Evolutionary conservation across 192 early-diverging fungal genomes (phyloP).

Genomic region (Dissophora globulifera): DNA sequence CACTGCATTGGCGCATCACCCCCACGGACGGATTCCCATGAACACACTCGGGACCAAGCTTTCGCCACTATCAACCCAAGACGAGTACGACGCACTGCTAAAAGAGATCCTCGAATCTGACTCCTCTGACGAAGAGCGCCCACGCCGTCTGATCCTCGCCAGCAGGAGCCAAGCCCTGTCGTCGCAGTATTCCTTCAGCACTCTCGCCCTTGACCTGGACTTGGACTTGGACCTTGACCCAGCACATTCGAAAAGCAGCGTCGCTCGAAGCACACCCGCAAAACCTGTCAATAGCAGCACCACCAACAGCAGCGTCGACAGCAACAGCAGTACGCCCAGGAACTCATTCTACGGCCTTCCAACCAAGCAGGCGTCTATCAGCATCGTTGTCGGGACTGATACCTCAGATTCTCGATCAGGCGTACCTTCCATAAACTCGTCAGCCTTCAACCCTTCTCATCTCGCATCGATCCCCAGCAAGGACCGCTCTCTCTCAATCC

Average conservation of each 20-base stretch:
- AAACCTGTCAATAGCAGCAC: background rate
- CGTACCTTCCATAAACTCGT: background rate
- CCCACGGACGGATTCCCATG: slow-evolving; percentile 33
- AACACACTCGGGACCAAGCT: slow-evolving; percentile 33
- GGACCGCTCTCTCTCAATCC: slow-evolving; percentile 25
- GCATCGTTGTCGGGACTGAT: slow-evolving; percentile 34
- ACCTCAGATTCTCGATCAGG: background rate
- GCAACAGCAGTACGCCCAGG: slow-evolving; percentile 27
- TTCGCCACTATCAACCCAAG: slow-evolving; percentile 44
- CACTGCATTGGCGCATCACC: background rate
- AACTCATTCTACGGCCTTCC: slow-evolving; percentile 6
- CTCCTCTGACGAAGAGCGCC: slow-evolving; percentile 58
- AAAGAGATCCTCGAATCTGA: slow-evolving; percentile 65
- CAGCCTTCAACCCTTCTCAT: slow-evolving; percentile 1
- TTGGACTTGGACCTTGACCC: slow-evolving; percentile 24
- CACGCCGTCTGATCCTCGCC: slow-evolving; percentile 20
- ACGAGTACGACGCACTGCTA: slow-evolving; percentile 62
- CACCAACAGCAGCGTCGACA: slow-evolving; percentile 5
- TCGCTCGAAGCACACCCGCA: background rate
- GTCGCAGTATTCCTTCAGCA: background rate
- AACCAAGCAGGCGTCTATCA: slow-evolving; percentile 2
- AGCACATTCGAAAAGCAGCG: slow-evolving; percentile 1
- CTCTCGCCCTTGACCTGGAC: slow-evolving; percentile 26
- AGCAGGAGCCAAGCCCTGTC: slow-evolving; percentile 10
- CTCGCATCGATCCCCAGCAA: slow-evolving; percentile 8